Conservation (phyloP, 2,329 filamentous ascomycete species). For the Fusarium begoniae region DNA sequence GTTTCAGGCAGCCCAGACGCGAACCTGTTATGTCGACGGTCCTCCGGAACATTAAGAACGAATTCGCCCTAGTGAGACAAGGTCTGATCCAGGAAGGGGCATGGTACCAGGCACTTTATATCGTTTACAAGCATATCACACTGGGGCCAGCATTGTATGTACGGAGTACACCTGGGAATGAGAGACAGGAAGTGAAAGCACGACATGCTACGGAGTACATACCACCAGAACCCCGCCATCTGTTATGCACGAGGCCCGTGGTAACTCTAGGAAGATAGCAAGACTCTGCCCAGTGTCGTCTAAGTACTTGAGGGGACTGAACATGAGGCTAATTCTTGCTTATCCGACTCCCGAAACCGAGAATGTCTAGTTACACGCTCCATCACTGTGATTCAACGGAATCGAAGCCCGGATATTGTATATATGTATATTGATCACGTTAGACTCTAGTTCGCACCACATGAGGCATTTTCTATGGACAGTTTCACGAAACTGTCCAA, state of each 20-base stretch:
- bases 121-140: constrained; percentile 31
- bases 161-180: neutral
- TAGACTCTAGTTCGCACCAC: neutral
- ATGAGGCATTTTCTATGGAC: neutral
- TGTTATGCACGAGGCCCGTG: neutral
- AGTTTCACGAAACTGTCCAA: neutral
- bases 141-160: neutral
- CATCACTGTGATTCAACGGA: neutral
- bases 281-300: neutral
- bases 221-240: constrained; percentile 14
- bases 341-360: neutral
- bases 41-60: neutral
- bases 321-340: neutral
- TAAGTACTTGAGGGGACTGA: neutral
- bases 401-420: neutral
- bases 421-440: neutral
- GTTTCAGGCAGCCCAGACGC: neutral
- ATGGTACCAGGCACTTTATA: neutral
- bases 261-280: neutral
- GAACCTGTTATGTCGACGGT: neutral
- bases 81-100: neutral
- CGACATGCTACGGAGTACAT: neutral
- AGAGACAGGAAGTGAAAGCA: constrained; percentile 3
- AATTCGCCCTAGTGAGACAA: constrained; percentile 18
- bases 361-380: neutral